phyloP scores from a whole-genome alignment of 148 eudicot species.

The Camellia sinensis region DNA sequence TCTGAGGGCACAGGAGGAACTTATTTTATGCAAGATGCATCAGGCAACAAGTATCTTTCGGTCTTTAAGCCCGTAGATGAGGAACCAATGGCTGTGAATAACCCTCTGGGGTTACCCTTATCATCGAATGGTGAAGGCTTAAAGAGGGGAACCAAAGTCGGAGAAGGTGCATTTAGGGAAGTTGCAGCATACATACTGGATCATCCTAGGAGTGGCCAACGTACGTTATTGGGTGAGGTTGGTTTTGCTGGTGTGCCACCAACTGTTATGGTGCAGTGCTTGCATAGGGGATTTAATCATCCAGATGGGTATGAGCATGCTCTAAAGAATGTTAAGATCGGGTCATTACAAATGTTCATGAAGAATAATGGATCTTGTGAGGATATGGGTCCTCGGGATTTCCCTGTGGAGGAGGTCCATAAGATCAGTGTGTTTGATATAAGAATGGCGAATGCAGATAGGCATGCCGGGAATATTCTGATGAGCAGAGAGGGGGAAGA shows the following conservation, averaged over 20 bases:
- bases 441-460: constrained; percentile 78
- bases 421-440: constrained; percentile 74
- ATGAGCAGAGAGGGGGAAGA: constrained; percentile 35
- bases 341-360: constrained; percentile 77
- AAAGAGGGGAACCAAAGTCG: constrained; percentile 75
- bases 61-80: constrained; percentile 80
- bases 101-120: constrained; percentile 61
- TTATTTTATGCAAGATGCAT: constrained; percentile 59
- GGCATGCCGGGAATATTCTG: constrained; percentile 89
- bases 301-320: constrained; percentile 54
- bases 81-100: constrained; percentile 76
- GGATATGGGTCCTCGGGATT: constrained; percentile 70
- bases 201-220: constrained; percentile 63
- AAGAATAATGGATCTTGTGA: constrained; percentile 71
- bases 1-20: constrained; percentile 78
- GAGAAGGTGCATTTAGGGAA: constrained; percentile 88
- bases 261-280: constrained; percentile 58
- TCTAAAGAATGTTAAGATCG: constrained; percentile 41
- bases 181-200: constrained; percentile 80
- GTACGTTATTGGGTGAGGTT: constrained; percentile 30
- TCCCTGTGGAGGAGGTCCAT: constrained; percentile 78
- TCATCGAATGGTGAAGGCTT: constrained; percentile 72
- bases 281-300: constrained; percentile 67
- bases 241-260: constrained; percentile 86
- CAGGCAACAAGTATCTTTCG: constrained; percentile 47